Evolutionary conservation across 176 grass and related monocot genomes (phyloP).

Genomic region (Carex kokanica): DNA sequence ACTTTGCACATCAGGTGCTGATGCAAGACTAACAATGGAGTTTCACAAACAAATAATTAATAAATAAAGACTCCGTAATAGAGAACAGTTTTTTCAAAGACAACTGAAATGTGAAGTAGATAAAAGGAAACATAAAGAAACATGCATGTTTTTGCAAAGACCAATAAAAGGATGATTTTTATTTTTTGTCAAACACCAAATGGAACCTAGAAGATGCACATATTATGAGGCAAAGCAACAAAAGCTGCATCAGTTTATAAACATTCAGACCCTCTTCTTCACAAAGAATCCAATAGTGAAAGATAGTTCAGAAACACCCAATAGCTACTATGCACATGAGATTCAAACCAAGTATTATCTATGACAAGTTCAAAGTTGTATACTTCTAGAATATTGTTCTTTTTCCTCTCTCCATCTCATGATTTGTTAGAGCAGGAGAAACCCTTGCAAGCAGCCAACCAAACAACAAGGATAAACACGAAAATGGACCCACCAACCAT

Average conservation of each 20-base stretch:
- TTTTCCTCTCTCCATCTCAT: conserved; percentile 19
- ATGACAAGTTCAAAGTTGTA: conserved; percentile 6
- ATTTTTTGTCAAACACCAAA: not conserved
- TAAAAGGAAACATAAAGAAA: not conserved
- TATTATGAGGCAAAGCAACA: not conserved
- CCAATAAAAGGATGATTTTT: not conserved
- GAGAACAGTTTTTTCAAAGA: not conserved
- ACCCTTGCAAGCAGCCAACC: conserved; percentile 74
- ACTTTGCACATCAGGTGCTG: not conserved
- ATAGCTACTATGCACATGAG: conserved; percentile 20
- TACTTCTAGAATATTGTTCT: conserved; percentile 7
- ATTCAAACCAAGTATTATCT: conserved; percentile 10
- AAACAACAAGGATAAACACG: conserved; percentile 58
- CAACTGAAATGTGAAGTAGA: not conserved
- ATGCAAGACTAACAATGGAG: not conserved
- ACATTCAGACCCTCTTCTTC: not conserved
- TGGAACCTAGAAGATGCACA: too few species aligned
- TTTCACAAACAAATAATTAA: not conserved
- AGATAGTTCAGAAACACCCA: conserved; percentile 14
- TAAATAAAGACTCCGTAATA: not conserved
- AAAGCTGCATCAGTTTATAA: not conserved
- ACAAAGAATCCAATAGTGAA: not conserved
- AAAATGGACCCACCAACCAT: conserved; percentile 60
- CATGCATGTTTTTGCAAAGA: not conserved
- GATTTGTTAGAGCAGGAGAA: conserved; percentile 62